These are phyloP conservation scores for Chara braunii DNA, from an alignment of 139 green algal genomes.

Conservation along the genomic window DNA sequence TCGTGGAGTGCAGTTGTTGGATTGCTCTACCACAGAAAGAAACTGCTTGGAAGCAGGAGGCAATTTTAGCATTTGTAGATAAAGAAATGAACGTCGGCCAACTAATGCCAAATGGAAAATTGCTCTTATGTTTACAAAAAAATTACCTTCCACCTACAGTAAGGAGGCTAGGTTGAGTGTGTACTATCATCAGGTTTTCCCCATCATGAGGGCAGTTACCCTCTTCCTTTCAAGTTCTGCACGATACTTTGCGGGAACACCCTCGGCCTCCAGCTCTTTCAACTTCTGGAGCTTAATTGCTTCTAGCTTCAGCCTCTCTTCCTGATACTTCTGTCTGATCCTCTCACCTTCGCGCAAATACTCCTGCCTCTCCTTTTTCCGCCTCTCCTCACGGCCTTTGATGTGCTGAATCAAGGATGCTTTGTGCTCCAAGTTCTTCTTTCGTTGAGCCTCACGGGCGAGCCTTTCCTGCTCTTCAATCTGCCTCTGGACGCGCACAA, in stretches of 20 bases:
- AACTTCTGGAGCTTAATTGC: constrained; percentile 69
- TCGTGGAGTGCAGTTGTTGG: no score
- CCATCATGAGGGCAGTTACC: no score
- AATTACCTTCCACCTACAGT: no score
- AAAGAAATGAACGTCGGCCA: no score
- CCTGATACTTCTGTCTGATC: constrained; percentile 50
- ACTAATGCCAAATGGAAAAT: no score
- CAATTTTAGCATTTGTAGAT: no score
- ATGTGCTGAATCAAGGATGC: constrained; percentile 67
- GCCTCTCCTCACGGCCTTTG: constrained; percentile 52
- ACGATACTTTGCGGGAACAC: constrained; percentile 72
- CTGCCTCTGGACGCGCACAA: constrained; percentile 59
- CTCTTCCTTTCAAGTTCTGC: constrained; percentile 67
- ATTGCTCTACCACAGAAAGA: no score
- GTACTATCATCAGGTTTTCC: no score
- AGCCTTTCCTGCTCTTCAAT: constrained; percentile 65
- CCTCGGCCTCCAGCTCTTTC: constrained; percentile 53
- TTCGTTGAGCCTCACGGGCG: constrained; percentile 54
- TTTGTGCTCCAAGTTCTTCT: constrained; percentile 67
- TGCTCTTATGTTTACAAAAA: no score
- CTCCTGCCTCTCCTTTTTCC: constrained; percentile 40
- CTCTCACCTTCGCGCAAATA: constrained; percentile 58
- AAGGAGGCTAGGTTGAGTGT: no score
- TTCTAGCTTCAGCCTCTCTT: constrained; percentile 38
- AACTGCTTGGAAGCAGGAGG: no score